Conservation (phyloP, 2,329 filamentous ascomycete genomes). For the Xylariaceae sp. region DNA sequence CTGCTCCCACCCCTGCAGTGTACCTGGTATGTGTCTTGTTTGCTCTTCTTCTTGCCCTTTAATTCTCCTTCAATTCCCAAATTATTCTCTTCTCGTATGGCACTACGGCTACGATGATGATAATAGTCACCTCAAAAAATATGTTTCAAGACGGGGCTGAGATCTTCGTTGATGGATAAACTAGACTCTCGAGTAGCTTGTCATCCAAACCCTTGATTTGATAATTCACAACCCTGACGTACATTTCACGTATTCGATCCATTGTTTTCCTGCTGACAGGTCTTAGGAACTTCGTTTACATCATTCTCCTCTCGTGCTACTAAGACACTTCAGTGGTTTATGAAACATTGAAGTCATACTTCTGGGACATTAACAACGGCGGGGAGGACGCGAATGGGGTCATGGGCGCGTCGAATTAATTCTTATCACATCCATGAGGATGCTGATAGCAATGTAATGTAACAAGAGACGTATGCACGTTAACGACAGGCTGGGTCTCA, state of each 20-base stretch:
- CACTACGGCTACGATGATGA: constrained; percentile 29
- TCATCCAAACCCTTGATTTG: neutral
- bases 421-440: too few species aligned
- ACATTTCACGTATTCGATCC: neutral
- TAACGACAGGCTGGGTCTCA: too few species aligned
- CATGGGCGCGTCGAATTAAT: too few species aligned
- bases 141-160: constrained; percentile 35
- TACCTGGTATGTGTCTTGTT: constrained; percentile 13
- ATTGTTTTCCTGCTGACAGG: neutral
- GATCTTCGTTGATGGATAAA: constrained; percentile 31
- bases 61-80: neutral
- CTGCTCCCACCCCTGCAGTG: constrained; percentile 2
- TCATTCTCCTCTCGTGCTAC: too few species aligned
- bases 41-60: neutral
- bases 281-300: too few species aligned
- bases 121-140: constrained; percentile 24
- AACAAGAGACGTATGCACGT: too few species aligned
- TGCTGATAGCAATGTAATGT: too few species aligned
- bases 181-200: constrained; percentile 11
- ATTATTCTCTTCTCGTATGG: neutral
- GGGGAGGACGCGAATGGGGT: too few species aligned
- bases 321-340: too few species aligned
- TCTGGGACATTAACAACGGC: too few species aligned
- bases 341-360: too few species aligned
- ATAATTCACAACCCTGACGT: neutral